Conservation (phyloP, 2,329 filamentous ascomycete genomes). For the Byssochlamys sp. region DNA sequence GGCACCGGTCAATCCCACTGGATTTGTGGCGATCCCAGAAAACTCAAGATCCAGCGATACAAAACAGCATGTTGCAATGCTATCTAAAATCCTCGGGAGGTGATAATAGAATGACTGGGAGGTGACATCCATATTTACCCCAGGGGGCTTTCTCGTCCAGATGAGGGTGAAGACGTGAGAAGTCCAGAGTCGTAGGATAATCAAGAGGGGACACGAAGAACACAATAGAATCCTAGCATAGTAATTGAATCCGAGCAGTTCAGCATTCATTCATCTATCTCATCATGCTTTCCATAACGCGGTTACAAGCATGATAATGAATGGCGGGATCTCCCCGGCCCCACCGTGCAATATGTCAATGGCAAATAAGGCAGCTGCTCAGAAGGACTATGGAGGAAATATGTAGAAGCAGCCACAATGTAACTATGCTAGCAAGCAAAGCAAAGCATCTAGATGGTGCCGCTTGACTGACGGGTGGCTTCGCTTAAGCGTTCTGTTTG, state of each 20-base stretch:
- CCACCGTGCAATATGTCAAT: no score
- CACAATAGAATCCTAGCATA: neutral
- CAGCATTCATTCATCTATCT: neutral
- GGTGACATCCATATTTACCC: slow-evolving; percentile 48
- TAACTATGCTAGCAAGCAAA: neutral
- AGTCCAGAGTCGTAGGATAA: neutral
- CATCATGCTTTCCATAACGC: neutral
- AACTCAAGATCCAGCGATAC: slow-evolving; percentile 59
- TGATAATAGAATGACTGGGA: slow-evolving; percentile 39
- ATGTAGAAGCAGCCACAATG: neutral
- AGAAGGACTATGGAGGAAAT: neutral
- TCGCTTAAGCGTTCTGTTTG: neutral
- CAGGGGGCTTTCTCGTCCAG: neutral
- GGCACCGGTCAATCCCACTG: slow-evolving; percentile 21
- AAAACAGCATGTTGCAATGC: slow-evolving; percentile 51
- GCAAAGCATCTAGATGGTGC: neutral
- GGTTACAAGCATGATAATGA: neutral
- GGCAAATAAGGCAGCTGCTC: neutral
- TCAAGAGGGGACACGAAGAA: neutral
- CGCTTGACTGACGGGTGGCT: no score
- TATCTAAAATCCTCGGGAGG: slow-evolving; percentile 47
- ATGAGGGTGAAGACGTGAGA: neutral
- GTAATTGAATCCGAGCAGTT: neutral
- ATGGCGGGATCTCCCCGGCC: no score
- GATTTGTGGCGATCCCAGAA: slow-evolving; percentile 49